Conservation (phyloP, 2,329 filamentous ascomycete genomes). For the Colletotrichum gigasporum region DNA sequence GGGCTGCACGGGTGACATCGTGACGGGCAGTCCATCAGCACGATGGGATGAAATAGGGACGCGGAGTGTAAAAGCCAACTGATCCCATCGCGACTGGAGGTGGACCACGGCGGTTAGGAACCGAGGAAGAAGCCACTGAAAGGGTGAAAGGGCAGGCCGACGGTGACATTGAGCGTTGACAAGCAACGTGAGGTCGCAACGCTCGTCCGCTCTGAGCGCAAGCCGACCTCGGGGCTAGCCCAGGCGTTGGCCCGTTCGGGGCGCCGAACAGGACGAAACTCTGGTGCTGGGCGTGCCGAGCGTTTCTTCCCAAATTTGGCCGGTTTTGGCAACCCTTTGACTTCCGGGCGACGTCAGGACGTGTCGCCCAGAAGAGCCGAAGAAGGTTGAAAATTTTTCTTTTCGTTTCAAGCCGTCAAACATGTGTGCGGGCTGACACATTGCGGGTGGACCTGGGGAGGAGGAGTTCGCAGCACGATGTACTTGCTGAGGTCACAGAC, state of each 20-base stretch:
- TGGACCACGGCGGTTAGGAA: neutral
- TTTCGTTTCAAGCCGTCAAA: slow-evolving; percentile 19
- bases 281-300: slow-evolving; percentile 1
- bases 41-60: neutral
- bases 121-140: neutral
- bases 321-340: slow-evolving; percentile 12
- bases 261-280: slow-evolving; percentile 17
- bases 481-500: too few species aligned
- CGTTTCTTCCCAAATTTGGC: slow-evolving; percentile 7
- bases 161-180: neutral
- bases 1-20: slow-evolving; percentile 17
- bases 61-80: neutral
- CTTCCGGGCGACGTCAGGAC: neutral
- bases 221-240: neutral
- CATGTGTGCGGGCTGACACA: slow-evolving; percentile 18
- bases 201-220: slow-evolving; percentile 21
- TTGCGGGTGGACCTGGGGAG: slow-evolving; percentile 1
- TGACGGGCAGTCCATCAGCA: slow-evolving; percentile 5
- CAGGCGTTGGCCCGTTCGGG: slow-evolving; percentile 4
- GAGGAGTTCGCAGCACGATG: slow-evolving; percentile 3
- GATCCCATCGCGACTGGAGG: neutral
- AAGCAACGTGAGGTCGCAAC: slow-evolving; percentile 1
- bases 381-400: neutral
- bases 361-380: neutral
- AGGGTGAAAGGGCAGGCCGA: neutral